Evolutionary conservation across 2,329 filamentous ascomycete genomes (phyloP), one percentile per base, ranked within the genome.

Genomic region (Ophiostoma ips): DNA sequence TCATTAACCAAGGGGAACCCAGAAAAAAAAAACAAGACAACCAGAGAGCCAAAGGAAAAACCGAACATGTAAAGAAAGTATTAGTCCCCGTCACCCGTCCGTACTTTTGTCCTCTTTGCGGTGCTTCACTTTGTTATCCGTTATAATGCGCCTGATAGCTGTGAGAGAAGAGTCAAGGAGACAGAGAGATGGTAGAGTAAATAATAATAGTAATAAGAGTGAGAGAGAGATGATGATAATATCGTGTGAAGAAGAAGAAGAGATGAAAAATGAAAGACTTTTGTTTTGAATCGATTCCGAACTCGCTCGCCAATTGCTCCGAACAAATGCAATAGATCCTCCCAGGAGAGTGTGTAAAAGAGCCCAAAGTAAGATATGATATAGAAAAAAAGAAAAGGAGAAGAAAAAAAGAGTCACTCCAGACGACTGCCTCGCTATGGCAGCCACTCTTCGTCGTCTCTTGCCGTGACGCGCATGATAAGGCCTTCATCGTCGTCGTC

Each of bases 401-500:
- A 16, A 46, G 16, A 24, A 24, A 8, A 13, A 10, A 34, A 46
- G 16, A 7, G n/a, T n/a, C n/a, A n/a, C n/a, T n/a, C n/a, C n/a
- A n/a, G 5, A 15, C 16, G 40, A 31, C 19, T 37, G 34, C 24
- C 33, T 8, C 16, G n/a, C 54, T 61, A 78, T 50, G 75, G 76
- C 55, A 79, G 67, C 76, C 76, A 79, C 55, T 75, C 71, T 60
- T 79, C 75, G 55, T 79, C 76, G 49, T 75, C 71, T 55, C 76
- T 67, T 61, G 76, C 76, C 37, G 71, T 64, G 3, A 71, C 72
- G 51, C 71, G 69, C 75, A 79, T 79, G 28, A 76, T 66, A 9
- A 79, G 64, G 0, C 74, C 76, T 2, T 79, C 76, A 49, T 79
- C 75, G 2, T 63, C 64, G 0, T 60, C 61, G 13, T 67, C 71